These are phyloP conservation scores for Plasmopara viticola DNA, from an alignment of 352 stramenopile species.

Conservation along the genomic window DNA sequence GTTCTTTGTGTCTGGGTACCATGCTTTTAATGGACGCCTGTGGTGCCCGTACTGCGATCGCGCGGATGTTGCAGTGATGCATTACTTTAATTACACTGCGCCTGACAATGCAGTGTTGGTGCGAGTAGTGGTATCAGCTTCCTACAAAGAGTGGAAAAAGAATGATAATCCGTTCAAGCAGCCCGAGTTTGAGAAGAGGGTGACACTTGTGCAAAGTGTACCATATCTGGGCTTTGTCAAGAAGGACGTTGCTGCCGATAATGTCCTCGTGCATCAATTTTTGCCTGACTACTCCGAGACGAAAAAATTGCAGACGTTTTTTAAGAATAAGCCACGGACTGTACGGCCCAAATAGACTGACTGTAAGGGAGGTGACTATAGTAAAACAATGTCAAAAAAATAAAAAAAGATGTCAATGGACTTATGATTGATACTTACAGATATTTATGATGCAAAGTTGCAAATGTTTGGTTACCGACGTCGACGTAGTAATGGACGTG, in stretches of 20 bases:
- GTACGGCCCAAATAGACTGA: slow-evolving; percentile 14
- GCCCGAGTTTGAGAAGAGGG: slow-evolving; percentile 50
- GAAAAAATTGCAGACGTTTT: slow-evolving; percentile 39
- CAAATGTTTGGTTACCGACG: background rate
- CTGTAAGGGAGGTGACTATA: background rate
- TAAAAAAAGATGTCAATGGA: background rate
- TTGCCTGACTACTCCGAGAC: slow-evolving; percentile 50
- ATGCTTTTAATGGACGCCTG: slow-evolving; percentile 67
- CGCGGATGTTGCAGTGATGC: slow-evolving; percentile 57
- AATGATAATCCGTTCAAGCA: slow-evolving; percentile 72
- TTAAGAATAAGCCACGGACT: slow-evolving; percentile 32
- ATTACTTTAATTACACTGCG: slow-evolving; percentile 78
- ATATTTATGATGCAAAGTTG: background rate
- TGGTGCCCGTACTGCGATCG: slow-evolving; percentile 80
- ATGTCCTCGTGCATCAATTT: slow-evolving; percentile 49
- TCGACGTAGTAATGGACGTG: background rate
- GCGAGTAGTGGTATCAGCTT: slow-evolving; percentile 37
- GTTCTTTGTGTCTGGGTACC: slow-evolving; percentile 68
- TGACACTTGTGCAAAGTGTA: slow-evolving; percentile 48
- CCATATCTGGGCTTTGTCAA: slow-evolving; percentile 59
- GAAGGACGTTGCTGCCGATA: slow-evolving; percentile 44
- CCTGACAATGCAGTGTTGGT: slow-evolving; percentile 52
- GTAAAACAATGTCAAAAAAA: background rate
- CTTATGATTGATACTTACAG: background rate
- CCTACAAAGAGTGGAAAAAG: slow-evolving; percentile 78